phyloP scores from a whole-genome alignment of 2,329 filamentous ascomycete genomes.

The Cladosporium sp. region DNA sequence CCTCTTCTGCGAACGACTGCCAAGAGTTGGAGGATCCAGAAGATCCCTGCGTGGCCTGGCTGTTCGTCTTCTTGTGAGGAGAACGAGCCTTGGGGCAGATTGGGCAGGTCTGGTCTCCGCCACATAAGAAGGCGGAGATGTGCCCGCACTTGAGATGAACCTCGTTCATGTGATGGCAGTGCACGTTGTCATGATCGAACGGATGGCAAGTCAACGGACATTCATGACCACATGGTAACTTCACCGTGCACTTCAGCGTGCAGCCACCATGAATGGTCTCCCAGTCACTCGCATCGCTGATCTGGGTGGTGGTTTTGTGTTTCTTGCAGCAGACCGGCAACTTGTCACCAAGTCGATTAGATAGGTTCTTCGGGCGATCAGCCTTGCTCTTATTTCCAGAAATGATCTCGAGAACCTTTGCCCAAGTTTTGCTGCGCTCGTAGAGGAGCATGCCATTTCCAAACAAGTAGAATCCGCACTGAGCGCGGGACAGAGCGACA shows the following conservation, averaged over 20 bases:
- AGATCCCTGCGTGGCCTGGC: not conserved
- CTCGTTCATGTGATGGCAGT: constrained; percentile 35
- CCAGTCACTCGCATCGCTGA: constrained; percentile 57
- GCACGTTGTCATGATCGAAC: constrained; percentile 43
- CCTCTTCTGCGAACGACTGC: constrained; percentile 27
- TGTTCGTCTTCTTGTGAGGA: not conserved
- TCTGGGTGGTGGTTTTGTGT: constrained; percentile 28
- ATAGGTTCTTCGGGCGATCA: constrained; percentile 25
- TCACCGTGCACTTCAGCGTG: constrained; percentile 47
- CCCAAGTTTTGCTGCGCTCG: constrained; percentile 30
- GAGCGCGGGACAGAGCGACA: constrained; percentile 69
- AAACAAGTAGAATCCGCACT: constrained; percentile 80
- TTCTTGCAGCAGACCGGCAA: constrained; percentile 34
- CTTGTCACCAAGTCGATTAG: constrained; percentile 28
- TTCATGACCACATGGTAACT: constrained; percentile 54
- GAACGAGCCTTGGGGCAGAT: constrained; percentile 22
- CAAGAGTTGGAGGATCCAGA: constrained; percentile 24
- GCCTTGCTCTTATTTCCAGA: constrained; percentile 24
- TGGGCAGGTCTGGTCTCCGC: constrained; percentile 37
- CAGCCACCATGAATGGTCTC: constrained; percentile 57
- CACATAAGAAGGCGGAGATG: constrained; percentile 40
- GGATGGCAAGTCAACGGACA: constrained; percentile 58
- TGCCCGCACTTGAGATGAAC: constrained; percentile 44
- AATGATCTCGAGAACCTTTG: constrained; percentile 35
- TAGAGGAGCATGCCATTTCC: constrained; percentile 65